These are phyloP conservation scores for Dipteronia dyeriana DNA, from an alignment of 345 rosid genomes.

Conservation along the genomic window DNA sequence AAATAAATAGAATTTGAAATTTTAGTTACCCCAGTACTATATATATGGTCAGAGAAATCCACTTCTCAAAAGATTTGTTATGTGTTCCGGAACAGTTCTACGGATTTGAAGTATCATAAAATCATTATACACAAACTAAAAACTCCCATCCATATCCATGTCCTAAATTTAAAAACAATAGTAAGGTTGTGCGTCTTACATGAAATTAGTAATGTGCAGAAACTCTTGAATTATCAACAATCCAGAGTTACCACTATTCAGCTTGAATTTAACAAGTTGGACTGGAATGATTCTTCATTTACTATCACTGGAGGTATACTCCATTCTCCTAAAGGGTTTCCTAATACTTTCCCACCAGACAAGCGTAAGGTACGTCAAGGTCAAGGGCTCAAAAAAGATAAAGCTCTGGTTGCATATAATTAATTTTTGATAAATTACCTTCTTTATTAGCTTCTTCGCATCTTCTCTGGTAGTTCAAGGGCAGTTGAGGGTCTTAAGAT, in stretches of 20 bases:
- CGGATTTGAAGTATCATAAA: no score
- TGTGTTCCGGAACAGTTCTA: not conserved
- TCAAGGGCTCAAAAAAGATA: not conserved
- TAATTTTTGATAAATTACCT: constrained; percentile 45
- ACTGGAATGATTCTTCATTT: constrained; percentile 60
- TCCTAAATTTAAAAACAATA: not conserved
- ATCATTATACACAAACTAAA: not conserved
- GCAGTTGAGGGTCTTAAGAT: constrained; percentile 61
- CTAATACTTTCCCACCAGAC: constrained; percentile 62
- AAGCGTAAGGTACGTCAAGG: not conserved
- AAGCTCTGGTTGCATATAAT: not conserved
- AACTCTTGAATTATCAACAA: not conserved
- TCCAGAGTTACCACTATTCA: not conserved
- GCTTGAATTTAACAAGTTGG: constrained; percentile 15
- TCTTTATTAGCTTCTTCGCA: constrained; percentile 86
- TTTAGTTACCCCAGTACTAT: no score
- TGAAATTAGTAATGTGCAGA: not conserved
- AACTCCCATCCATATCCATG: not conserved
- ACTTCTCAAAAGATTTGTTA: not conserved
- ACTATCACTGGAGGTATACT: constrained; percentile 62
- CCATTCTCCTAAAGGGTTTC: constrained; percentile 80
- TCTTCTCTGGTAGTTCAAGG: constrained; percentile 63
- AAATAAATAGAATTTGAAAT: no score
- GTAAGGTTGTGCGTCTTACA: not conserved
- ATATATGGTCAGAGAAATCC: no score